These are phyloP conservation scores for Eucalyptus marginata DNA, from an alignment of 345 rosid species.

Conservation along the genomic window DNA sequence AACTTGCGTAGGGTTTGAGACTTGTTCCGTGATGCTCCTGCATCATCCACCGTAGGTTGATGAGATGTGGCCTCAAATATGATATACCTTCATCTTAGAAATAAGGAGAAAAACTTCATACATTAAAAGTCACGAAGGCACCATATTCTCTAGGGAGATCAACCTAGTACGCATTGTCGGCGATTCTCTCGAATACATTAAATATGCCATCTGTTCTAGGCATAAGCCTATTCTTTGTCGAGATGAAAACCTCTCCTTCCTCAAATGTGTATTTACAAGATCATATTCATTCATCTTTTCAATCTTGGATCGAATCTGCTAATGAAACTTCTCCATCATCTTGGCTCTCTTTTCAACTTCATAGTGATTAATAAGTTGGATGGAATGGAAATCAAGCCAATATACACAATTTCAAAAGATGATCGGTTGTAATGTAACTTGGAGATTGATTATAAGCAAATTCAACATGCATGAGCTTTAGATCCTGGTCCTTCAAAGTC, in stretches of 20 bases:
- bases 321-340: not conserved
- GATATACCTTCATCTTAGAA: not conserved
- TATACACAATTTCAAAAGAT: not conserved
- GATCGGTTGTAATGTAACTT: not conserved
- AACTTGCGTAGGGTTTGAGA: not conserved
- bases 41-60: not conserved
- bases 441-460: not conserved
- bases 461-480: not conserved
- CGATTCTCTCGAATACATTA: not conserved
- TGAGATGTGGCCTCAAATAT: not conserved
- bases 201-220: not conserved
- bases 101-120: not conserved
- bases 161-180: not conserved
- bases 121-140: not conserved
- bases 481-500: not conserved
- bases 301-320: not conserved
- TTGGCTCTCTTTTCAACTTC: not conserved
- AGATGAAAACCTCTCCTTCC: not conserved
- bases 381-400: not conserved
- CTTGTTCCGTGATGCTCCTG: not conserved
- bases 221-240: not conserved
- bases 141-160: not conserved
- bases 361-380: not conserved
- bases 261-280: not conserved
- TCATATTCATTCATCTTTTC: not conserved